Evolutionary conservation across 2,329 filamentous ascomycete genomes (phyloP), one percentile per base, ranked within the genome.

Genomic region (Colletotrichum somersetense): DNA sequence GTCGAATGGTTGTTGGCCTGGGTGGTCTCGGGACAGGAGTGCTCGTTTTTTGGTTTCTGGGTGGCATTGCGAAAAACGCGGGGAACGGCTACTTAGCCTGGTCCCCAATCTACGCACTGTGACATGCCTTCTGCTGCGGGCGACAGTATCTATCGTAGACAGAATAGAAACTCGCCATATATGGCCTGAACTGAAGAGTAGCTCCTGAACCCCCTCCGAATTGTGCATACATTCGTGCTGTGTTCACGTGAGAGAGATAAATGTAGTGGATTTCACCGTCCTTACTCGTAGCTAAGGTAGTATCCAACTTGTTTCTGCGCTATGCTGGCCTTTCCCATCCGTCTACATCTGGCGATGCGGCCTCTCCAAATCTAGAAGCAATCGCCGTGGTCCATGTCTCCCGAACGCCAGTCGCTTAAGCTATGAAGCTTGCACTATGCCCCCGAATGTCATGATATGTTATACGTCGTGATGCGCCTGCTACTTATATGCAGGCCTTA

Each of bases 21-120:
- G 72, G 57, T 68, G 56, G 66, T 53, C 59, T 56, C 57, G 77
- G 78, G 77, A 78, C 78, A 79, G 78, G 80, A 81, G 78, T 80
- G 61, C 81, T 80, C 79, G 78, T 79, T 82, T 81, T 84, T 82
- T 87, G 85, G 85, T 83, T 83, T 85, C 85, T 81, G 84, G 88
- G 85, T 89, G 88, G 88, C 86, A 86, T 88, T 89, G 89, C 91
- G 89, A 91, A 89, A 85, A 87, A 91, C 90, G 90, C 88, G 90
- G 88, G 85, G 90, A 91, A 92, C 90, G 90, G 90, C 90, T 81
- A 83, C 80, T 82, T 79, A 75, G 88, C 88, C 88, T 90, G 88
- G 88, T 91, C 89, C 86, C 87, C 86, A 90, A 81, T 84, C 84
- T 85, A 84, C 82, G 71, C 57, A 62, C 71, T 74, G 71, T 66